Evolutionary conservation across 768 basidiomycete species (phyloP).

Genomic region (Tubosaeta sp.): DNA sequence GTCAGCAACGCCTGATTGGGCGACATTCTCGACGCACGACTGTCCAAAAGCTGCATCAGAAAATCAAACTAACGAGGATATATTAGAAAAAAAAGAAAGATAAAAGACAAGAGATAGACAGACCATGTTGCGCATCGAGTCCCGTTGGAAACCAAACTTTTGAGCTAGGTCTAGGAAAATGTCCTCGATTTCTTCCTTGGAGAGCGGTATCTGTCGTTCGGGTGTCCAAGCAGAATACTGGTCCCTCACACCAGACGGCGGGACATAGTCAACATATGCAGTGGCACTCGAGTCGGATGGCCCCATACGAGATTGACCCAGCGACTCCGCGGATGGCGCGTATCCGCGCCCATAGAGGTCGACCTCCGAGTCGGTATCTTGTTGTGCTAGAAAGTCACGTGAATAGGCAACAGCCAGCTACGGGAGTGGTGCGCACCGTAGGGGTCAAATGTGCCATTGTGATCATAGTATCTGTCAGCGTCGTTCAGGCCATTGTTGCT

Average conservation of each 20-base stretch:
- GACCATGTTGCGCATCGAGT: conserved; percentile 95
- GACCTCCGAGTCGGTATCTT: conserved; percentile 82
- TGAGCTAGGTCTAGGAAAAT: conserved; percentile 95
- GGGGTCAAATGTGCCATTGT: conserved; percentile 55
- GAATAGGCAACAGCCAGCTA: conserved; percentile 5
- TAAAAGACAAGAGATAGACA: conserved; percentile 17
- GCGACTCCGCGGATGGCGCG: conserved; percentile 68
- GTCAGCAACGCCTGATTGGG: conserved; percentile 94
- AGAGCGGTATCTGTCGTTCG: conserved; percentile 92
- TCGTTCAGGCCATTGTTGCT: conserved; percentile 52
- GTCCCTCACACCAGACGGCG: conserved; percentile 58
- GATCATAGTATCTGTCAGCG: conserved; percentile 57
- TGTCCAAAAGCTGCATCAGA: conserved; percentile 95
- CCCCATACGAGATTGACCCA: conserved; percentile 57
- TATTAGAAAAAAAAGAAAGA: background rate
- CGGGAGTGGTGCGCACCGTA: conserved; percentile 45
- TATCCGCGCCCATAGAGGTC: conserved; percentile 70
- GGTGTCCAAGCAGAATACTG: conserved; percentile 93
- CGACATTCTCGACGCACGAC: conserved; percentile 94
- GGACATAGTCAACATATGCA: conserved; percentile 61
- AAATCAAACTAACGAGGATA: conserved; percentile 75
- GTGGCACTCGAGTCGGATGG: conserved; percentile 68
- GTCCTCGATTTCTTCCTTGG: conserved; percentile 99
- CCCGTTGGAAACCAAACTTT: conserved; percentile 97
- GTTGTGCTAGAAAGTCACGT: conserved; percentile 46